phyloP scores from a whole-genome alignment of 495 filamentous ascomycete genomes.

The Articulospora tetracladia region DNA sequence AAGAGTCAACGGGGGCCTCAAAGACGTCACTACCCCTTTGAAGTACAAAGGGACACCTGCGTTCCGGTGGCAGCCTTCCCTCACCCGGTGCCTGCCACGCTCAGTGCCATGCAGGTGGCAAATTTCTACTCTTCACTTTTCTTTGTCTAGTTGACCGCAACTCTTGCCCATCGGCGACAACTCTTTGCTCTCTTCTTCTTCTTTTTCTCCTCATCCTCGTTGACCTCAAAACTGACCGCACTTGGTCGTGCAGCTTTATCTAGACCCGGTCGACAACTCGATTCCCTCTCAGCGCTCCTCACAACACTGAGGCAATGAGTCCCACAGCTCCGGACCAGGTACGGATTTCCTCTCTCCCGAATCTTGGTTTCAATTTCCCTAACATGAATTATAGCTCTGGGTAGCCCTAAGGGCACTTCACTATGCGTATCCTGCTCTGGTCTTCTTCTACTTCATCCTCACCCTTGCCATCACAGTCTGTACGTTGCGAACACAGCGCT shows the following conservation, averaged over 20 bases:
- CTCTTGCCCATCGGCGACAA: not conserved
- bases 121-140: too few species aligned
- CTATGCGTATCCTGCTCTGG: slow-evolving; percentile 50
- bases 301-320: not conserved
- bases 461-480: slow-evolving; percentile 49
- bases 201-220: not conserved
- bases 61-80: too few species aligned
- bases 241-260: not conserved
- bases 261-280: not conserved
- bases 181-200: not conserved
- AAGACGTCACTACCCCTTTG: too few species aligned
- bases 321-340: slow-evolving; percentile 6
- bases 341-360: not conserved
- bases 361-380: not conserved
- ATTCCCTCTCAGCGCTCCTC: not conserved
- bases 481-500: slow-evolving; percentile 46
- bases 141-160: not conserved
- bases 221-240: not conserved
- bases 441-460: slow-evolving; percentile 53
- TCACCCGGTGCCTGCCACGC: too few species aligned
- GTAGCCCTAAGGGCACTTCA: slow-evolving; percentile 31
- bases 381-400: slow-evolving; percentile 13
- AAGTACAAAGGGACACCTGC: too few species aligned
- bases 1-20: too few species aligned
- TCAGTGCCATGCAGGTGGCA: too few species aligned